Evolutionary conservation across 129 eudicot genomes (phyloP).

Genomic region (Saussurea involucrata): DNA sequence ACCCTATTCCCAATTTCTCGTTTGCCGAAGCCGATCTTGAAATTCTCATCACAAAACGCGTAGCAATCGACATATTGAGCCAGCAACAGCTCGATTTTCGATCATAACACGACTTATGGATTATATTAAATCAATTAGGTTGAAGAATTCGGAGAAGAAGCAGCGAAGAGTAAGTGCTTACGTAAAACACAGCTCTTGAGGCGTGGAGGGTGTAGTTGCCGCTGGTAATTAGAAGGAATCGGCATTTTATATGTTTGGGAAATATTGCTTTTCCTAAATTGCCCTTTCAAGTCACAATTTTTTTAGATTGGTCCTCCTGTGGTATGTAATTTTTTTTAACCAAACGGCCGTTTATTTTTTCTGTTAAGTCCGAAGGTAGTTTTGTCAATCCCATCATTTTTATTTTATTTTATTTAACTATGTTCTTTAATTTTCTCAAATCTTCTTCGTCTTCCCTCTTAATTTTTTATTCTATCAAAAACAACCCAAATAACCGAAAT

Average conservation of each 20-base stretch:
- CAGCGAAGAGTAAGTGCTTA: slow-evolving; percentile 1
- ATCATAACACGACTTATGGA: slow-evolving; percentile 20
- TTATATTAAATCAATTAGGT: background rate
- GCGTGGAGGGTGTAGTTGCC: slow-evolving; percentile 36
- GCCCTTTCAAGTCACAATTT: background rate
- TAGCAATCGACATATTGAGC: slow-evolving; percentile 15
- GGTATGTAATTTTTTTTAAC: too few species aligned
- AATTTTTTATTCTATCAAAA: too few species aligned
- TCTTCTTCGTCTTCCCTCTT: too few species aligned
- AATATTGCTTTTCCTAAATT: slow-evolving; percentile 1
- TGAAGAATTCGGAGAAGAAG: slow-evolving; percentile 8
- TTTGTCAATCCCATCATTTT: too few species aligned
- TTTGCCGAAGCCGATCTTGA: slow-evolving; percentile 5
- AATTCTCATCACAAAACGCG: background rate
- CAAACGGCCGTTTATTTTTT: too few species aligned
- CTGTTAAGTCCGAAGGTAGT: too few species aligned
- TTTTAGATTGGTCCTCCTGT: too few species aligned
- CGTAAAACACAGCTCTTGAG: background rate
- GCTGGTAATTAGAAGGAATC: slow-evolving; percentile 5
- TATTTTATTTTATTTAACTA: too few species aligned
- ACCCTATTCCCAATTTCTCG: slow-evolving; percentile 34
- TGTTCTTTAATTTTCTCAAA: too few species aligned
- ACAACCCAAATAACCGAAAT: too few species aligned
- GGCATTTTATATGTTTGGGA: slow-evolving; percentile 22
- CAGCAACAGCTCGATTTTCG: background rate